Conservation (phyloP, 805 yeast species). For the Candida sphagnicola region DNA sequence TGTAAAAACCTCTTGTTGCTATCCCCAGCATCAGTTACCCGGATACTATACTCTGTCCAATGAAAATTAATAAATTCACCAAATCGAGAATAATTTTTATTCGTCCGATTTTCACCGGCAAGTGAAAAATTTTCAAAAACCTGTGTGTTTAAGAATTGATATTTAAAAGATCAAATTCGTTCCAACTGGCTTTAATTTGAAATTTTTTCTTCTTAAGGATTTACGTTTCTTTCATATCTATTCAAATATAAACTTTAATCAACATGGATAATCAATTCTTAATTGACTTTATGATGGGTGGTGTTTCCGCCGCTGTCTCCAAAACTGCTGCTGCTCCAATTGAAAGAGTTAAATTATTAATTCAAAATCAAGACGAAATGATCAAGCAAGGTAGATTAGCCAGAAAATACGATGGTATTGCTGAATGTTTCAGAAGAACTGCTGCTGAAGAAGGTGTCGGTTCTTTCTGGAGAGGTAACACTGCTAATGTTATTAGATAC, state of each 20-base stretch:
- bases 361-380: constrained; percentile 98
- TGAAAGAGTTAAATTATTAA: constrained; percentile 93
- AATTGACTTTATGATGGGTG: constrained; percentile 83
- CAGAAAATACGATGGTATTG: constrained; percentile 82
- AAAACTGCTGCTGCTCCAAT: constrained; percentile 98
- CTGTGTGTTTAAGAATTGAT: neutral
- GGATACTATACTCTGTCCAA: neutral
- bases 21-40: no score
- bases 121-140: neutral
- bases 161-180: neutral
- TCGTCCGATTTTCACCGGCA: neutral
- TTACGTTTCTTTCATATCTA: neutral
- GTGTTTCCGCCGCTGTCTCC: constrained; percentile 98
- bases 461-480: constrained; percentile 99
- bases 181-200: neutral
- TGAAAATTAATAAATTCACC: constrained; percentile 1
- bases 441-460: constrained; percentile 88
- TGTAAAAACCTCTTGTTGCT: no score
- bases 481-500: constrained; percentile 97
- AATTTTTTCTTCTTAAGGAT: neutral
- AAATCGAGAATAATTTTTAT: neutral
- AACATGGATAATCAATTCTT: constrained; percentile 24
- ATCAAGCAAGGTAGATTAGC: constrained; percentile 94
- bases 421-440: constrained; percentile 92
- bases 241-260: constrained; percentile 8